Conservation (phyloP, 257 asterid species). For the Solanum stenotomum region DNA sequence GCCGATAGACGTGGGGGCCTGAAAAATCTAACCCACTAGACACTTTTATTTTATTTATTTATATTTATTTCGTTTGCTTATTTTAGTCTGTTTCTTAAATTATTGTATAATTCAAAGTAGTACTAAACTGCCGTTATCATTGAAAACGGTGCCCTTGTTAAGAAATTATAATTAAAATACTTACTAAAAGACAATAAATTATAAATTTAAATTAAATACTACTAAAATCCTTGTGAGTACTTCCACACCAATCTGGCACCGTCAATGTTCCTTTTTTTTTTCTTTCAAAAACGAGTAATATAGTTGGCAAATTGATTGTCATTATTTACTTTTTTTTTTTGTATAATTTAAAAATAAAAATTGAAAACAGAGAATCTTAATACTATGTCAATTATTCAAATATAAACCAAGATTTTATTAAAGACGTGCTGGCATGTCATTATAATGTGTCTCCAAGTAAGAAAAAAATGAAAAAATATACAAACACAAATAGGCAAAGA, state of each 20-base stretch:
- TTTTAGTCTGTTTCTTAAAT: neutral
- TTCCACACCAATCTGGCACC: neutral
- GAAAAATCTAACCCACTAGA: neutral
- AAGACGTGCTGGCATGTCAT: slow-evolving; percentile 2
- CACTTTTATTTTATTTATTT: neutral
- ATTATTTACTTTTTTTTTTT: neutral
- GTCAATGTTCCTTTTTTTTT: neutral
- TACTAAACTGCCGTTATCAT: neutral
- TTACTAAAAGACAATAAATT: neutral
- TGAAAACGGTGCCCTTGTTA: neutral
- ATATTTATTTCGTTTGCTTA: no score
- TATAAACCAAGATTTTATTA: neutral
- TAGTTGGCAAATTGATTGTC: neutral
- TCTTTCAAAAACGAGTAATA: neutral
- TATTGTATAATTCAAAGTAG: neutral
- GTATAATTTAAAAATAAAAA: neutral
- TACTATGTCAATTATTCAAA: neutral
- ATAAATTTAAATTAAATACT: neutral
- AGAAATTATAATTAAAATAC: neutral
- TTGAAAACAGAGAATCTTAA: neutral
- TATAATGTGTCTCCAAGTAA: neutral
- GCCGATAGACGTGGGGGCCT: neutral
- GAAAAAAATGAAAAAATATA: neutral
- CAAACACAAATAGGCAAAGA: neutral
- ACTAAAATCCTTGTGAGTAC: neutral